Evolutionary conservation across 1,139 yeast genomes (phyloP).

Genomic region (Protomyces pachydermus): DNA sequence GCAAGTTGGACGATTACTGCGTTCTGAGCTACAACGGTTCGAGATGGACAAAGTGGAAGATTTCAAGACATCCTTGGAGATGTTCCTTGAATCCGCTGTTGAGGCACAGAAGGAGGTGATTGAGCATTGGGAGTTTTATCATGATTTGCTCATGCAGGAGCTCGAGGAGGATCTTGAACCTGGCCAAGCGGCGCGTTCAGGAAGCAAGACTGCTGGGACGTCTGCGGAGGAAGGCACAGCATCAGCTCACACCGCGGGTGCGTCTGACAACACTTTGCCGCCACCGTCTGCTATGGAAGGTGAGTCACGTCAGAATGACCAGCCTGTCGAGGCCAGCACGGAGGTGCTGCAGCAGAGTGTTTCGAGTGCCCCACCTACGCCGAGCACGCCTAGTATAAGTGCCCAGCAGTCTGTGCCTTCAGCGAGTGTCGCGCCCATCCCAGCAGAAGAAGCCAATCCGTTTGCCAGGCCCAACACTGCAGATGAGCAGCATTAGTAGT

Average conservation of each 20-base stretch:
- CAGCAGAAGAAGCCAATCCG: conserved; percentile 23
- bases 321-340: not conserved
- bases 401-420: not conserved
- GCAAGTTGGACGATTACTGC: conserved; percentile 58
- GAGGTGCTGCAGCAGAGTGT: not conserved
- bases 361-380: conserved; percentile 1
- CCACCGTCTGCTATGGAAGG: not conserved
- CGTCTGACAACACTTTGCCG: not conserved
- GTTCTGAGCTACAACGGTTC: conserved; percentile 61
- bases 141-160: conserved; percentile 8
- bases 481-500: not conserved
- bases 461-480: conserved; percentile 3
- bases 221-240: not conserved
- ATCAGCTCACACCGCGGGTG: not conserved
- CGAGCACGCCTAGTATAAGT: not conserved
- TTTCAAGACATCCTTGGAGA: conserved; percentile 84
- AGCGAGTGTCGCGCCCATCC: conserved; percentile 1
- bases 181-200: conserved; percentile 9
- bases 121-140: conserved; percentile 35
- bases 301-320: not conserved
- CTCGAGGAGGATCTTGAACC: conserved; percentile 31
- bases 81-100: conserved; percentile 81
- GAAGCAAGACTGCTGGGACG: not conserved
- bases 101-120: conserved; percentile 72
- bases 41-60: conserved; percentile 76